Evolutionary conservation across 352 stramenopile genomes (phyloP).

Genomic region (Globisporangium apiculatum): DNA sequence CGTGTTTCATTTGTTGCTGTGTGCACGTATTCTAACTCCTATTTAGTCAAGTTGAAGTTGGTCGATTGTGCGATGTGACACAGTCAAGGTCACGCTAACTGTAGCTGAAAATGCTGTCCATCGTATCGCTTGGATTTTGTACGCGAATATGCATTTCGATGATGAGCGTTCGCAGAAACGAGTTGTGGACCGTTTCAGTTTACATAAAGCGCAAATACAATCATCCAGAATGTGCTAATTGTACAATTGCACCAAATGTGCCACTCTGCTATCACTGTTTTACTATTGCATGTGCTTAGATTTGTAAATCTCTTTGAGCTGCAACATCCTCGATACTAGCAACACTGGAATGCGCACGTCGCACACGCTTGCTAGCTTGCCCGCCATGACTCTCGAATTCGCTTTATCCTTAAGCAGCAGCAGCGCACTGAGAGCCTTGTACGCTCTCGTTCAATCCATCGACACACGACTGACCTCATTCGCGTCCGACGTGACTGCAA

Average conservation of each 20-base stretch:
- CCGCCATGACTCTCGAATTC: not conserved
- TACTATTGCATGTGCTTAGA: too few relatives aligned
- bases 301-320: not conserved
- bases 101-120: not conserved
- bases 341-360: not conserved
- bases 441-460: too few relatives aligned
- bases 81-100: not conserved
- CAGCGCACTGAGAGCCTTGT: not conserved
- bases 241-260: too few relatives aligned
- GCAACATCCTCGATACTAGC: too few relatives aligned
- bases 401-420: not conserved
- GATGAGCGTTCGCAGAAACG: not conserved
- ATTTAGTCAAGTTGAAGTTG: not conserved
- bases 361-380: not conserved
- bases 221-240: too few relatives aligned
- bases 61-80: not conserved
- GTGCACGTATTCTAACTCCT: not conserved
- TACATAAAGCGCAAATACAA: not conserved
- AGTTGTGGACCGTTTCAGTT: not conserved
- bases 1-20: too few relatives aligned
- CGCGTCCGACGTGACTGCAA: too few relatives aligned
- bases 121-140: not conserved
- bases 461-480: too few relatives aligned
- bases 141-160: not conserved
- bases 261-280: too few relatives aligned